Evolutionary conservation across 371 early-diverging fungal species (phyloP).

Genomic region (Thermomucor indicae-seudaticae): DNA sequence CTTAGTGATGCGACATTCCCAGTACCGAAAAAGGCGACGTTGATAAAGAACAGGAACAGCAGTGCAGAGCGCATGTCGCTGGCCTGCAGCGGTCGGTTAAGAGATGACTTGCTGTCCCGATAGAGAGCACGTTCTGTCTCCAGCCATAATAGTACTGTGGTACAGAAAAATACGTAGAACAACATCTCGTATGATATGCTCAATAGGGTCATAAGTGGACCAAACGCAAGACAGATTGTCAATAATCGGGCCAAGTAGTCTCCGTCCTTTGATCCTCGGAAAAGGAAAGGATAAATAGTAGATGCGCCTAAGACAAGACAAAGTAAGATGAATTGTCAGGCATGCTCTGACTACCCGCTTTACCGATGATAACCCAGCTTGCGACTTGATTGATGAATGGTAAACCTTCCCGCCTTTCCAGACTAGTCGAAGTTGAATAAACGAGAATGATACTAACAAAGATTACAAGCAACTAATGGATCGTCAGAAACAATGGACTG

Average conservation of each 20-base stretch:
- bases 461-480: conserved; percentile 23
- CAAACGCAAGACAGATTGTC: conserved; percentile 82
- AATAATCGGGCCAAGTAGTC: conserved; percentile 78
- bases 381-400: conserved; percentile 64
- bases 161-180: conserved; percentile 82
- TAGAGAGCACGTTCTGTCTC: conserved; percentile 66
- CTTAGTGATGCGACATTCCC: conserved; percentile 91
- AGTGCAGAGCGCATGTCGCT: conserved; percentile 73
- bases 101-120: conserved; percentile 1
- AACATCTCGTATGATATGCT: conserved; percentile 85
- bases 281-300: conserved; percentile 59
- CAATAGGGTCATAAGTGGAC: conserved; percentile 82
- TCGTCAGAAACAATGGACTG: background rate
- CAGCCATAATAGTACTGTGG: conserved; percentile 77
- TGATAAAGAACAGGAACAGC: conserved; percentile 83
- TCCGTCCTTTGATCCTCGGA: conserved; percentile 57
- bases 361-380: conserved; percentile 71
- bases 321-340: too few relatives aligned
- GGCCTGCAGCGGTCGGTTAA: conserved; percentile 22
- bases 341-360: conserved; percentile 4
- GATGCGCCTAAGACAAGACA: conserved; percentile 40
- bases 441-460: conserved; percentile 40
- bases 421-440: conserved; percentile 48
- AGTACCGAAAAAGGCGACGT: conserved; percentile 94
- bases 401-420: conserved; percentile 56